Percentiles rank a stretch among this genome's conserved stretches.
Conservation (phyloP, 2,329 filamentous ascomycete genomes). For the Fusarium mundagurra region DNA sequence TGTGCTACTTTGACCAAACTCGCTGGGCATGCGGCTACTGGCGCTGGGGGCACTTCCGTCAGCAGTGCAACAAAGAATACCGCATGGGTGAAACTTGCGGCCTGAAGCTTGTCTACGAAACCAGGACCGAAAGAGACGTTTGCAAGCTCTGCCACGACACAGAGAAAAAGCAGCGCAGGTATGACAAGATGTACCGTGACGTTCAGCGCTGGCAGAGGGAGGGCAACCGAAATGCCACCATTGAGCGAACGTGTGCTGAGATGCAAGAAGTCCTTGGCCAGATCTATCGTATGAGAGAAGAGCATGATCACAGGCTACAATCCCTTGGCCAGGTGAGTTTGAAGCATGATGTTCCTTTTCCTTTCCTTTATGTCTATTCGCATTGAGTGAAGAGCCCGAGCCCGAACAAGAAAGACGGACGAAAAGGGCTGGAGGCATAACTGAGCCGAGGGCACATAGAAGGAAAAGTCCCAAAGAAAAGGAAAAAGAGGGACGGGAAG, state of each 20-base stretch:
- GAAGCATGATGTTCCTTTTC: slow-evolving; percentile 8
- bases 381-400: neutral
- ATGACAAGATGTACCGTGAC: slow-evolving; percentile 77
- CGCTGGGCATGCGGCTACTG: slow-evolving; percentile 88
- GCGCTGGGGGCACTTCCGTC: slow-evolving; percentile 93
- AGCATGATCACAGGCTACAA: slow-evolving; percentile 50
- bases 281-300: slow-evolving; percentile 58
- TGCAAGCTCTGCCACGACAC: slow-evolving; percentile 92
- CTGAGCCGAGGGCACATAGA: slow-evolving; percentile 7
- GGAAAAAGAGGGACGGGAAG: slow-evolving; percentile 30
- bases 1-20: slow-evolving; percentile 98
- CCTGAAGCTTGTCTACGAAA: slow-evolving; percentile 86
- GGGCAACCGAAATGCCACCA: slow-evolving; percentile 77
- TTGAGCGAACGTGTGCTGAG: slow-evolving; percentile 75
- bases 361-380: neutral
- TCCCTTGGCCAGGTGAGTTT: slow-evolving; percentile 44
- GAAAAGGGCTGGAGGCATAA: neutral
- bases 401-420: neutral
- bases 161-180: slow-evolving; percentile 82
- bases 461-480: slow-evolving; percentile 3
- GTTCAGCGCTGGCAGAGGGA: slow-evolving; percentile 81
- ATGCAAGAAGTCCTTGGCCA: slow-evolving; percentile 73
- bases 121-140: slow-evolving; percentile 68
- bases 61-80: slow-evolving; percentile 94
- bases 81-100: slow-evolving; percentile 96